Evolutionary conservation across 768 basidiomycete genomes (phyloP).

Genomic region (Inosperma sp.): DNA sequence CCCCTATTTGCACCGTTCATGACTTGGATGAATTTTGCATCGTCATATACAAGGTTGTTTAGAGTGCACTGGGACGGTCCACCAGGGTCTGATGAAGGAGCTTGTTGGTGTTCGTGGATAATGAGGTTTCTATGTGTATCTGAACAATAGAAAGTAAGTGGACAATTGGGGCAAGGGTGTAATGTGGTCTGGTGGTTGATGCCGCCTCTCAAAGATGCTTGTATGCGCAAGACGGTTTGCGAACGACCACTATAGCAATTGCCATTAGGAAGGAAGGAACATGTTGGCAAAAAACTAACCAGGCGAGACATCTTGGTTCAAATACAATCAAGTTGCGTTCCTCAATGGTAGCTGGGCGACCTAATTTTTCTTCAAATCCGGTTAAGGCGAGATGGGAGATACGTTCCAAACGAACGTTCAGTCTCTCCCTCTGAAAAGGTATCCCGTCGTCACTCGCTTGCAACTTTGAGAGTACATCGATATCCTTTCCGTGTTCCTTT

Average conservation of each 20-base stretch:
- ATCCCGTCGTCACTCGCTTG: too few relatives aligned
- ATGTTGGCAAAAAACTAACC: conserved; percentile 17
- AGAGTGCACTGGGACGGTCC: conserved; percentile 27
- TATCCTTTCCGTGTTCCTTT: too few relatives aligned
- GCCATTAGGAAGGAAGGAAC: neutral
- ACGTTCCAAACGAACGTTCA: conserved; percentile 14
- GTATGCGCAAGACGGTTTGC: conserved; percentile 25
- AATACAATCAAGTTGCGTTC: conserved; percentile 27
- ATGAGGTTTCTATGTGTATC: conserved; percentile 24
- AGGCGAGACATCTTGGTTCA: conserved; percentile 30
- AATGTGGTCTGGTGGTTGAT: conserved; percentile 7
- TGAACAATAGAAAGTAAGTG: conserved; percentile 28
- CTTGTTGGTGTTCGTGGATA: conserved; percentile 15
- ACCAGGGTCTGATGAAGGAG: conserved; percentile 22
- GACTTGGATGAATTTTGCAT: conserved; percentile 17
- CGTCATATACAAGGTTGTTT: conserved; percentile 23
- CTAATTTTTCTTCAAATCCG: conserved; percentile 12
- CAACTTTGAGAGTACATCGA: too few relatives aligned
- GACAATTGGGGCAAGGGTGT: conserved; percentile 25
- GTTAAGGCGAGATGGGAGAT: conserved; percentile 12
- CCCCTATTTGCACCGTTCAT: conserved; percentile 17
- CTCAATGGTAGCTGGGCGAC: conserved; percentile 14
- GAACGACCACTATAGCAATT: conserved; percentile 21
- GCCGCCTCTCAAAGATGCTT: conserved; percentile 11
- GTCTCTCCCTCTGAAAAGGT: too few relatives aligned